Evolutionary conservation across 257 asterid genomes (phyloP).

Genomic region (Solanum chiquidenum): DNA sequence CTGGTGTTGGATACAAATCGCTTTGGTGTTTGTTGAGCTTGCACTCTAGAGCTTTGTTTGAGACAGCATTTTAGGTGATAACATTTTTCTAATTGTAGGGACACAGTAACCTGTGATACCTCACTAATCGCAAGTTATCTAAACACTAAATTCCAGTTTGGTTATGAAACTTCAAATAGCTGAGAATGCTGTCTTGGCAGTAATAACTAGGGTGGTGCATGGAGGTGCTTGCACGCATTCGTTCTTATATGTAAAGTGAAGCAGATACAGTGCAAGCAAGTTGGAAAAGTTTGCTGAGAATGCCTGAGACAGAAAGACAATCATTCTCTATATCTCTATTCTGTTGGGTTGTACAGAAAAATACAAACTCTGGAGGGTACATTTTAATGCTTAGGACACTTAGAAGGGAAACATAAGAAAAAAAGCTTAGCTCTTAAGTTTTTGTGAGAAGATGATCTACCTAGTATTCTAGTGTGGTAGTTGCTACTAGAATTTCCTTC

Average conservation of each 20-base stretch:
- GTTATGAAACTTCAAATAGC: not conserved
- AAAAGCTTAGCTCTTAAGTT: not conserved
- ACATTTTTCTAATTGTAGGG: not conserved
- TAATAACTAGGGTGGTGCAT: not conserved
- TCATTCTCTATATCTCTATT: not conserved
- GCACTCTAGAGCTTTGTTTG: not conserved
- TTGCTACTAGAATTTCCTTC: not conserved
- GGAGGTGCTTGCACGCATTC: not conserved
- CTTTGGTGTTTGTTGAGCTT: not conserved
- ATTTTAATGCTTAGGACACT: not conserved
- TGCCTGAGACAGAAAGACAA: not conserved
- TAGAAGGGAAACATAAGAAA: not conserved
- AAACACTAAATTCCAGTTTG: not conserved
- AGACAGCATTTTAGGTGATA: not conserved
- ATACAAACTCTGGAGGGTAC: not conserved
- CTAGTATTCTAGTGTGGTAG: not conserved
- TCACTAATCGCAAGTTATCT: not conserved
- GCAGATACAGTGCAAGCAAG: not conserved
- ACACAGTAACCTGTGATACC: not conserved
- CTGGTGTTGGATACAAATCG: not conserved
- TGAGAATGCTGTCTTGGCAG: not conserved
- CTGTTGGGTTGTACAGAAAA: not conserved
- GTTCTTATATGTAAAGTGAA: not conserved
- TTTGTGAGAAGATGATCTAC: not conserved
- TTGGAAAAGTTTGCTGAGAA: not conserved